Percentiles rank a stretch among this genome's conserved stretches.
These are phyloP conservation scores for Hyparrhenia diplandra DNA, from an alignment of 176 grass and related monocot genomes.

Conservation along the genomic window DNA sequence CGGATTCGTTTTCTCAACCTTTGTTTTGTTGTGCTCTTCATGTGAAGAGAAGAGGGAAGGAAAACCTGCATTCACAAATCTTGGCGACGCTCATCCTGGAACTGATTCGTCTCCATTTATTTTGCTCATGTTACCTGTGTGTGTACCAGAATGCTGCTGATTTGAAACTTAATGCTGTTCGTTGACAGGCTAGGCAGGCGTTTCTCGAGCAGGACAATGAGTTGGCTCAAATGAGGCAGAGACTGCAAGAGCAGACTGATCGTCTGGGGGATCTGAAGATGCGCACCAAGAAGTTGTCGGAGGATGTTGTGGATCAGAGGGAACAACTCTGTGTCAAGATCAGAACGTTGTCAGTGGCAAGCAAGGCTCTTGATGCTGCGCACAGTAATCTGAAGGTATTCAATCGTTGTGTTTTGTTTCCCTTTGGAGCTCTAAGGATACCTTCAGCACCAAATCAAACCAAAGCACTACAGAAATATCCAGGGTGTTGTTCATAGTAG, in stretches of 20 bases:
- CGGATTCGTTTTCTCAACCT: not conserved
- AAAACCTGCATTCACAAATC: not conserved
- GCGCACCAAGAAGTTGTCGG: constrained; percentile 24
- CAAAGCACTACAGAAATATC: not conserved
- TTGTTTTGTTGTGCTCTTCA: too few species aligned
- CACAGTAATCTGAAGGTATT: constrained; percentile 64
- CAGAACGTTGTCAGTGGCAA: constrained; percentile 55
- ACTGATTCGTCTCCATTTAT: not conserved
- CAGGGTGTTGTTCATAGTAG: not conserved
- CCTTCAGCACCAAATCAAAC: too few species aligned
- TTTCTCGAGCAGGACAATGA: constrained; percentile 53
- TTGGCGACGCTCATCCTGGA: not conserved
- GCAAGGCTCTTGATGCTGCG: constrained; percentile 39
- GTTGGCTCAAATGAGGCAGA: constrained; percentile 65
- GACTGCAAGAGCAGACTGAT: constrained; percentile 39
- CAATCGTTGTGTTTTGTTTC: not conserved
- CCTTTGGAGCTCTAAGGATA: not conserved
- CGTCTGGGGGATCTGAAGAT: constrained; percentile 41
- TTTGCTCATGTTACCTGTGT: not conserved
- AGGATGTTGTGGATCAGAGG: constrained; percentile 42
- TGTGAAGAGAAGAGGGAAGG: too few species aligned
- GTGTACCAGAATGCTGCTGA: not conserved
- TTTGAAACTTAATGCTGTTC: not conserved
- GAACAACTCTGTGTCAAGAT: constrained; percentile 51
- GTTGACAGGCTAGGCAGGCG: constrained; percentile 44